Conservation (phyloP, 257 asterid species). For the Nicotiana knightiana region DNA sequence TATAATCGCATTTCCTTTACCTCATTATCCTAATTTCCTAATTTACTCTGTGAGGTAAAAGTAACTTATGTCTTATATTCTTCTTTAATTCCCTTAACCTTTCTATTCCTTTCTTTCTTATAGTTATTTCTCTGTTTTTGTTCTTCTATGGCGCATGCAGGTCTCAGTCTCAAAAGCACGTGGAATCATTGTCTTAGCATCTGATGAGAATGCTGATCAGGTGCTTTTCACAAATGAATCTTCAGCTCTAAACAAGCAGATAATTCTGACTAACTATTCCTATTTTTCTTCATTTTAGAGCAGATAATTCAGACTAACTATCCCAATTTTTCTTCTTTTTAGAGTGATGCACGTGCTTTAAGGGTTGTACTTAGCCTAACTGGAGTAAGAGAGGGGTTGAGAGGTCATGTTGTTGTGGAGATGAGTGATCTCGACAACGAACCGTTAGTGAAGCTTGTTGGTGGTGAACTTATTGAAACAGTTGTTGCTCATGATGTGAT, state of each 20-base stretch:
- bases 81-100: neutral
- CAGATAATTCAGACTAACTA: neutral
- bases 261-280: neutral
- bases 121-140: constrained; percentile 3
- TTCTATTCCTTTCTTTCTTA: constrained; percentile 8
- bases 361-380: constrained; percentile 97
- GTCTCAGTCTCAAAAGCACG: constrained; percentile 98
- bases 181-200: constrained; percentile 88
- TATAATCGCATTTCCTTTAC: neutral
- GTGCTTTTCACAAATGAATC: constrained; percentile 25
- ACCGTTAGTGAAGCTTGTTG: constrained; percentile 97
- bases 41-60: neutral
- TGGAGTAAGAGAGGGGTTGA: constrained; percentile 86
- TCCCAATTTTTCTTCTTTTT: constrained; percentile 19
- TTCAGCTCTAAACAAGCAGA: neutral
- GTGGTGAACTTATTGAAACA: constrained; percentile 92
- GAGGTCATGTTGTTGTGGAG: constrained; percentile 95
- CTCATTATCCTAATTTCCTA: neutral
- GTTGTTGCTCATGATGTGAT: constrained; percentile 99
- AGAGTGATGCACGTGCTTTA: constrained; percentile 98
- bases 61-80: neutral
- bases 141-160: constrained; percentile 31
- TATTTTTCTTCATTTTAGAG: constrained; percentile 46
- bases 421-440: constrained; percentile 98
- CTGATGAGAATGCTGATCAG: constrained; percentile 99